These are phyloP conservation scores for Globisporangium barbulae DNA, from an alignment of 352 stramenopile genomes.

Conservation along the genomic window DNA sequence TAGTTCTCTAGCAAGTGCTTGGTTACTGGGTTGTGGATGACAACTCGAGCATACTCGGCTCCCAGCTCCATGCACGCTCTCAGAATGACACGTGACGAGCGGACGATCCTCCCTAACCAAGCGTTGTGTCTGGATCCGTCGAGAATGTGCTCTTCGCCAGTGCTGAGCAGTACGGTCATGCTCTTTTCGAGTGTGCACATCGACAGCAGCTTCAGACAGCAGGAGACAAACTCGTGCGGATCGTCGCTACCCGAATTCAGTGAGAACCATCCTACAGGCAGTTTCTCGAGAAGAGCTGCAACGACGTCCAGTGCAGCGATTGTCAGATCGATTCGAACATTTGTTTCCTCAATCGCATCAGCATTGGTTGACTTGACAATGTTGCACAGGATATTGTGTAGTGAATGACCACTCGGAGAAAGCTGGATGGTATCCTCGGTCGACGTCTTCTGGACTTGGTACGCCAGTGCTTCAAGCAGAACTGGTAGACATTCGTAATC, in stretches of 20 bases:
- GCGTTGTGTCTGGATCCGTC: not conserved
- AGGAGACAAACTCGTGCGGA: not conserved
- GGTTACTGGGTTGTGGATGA: slow-evolving; percentile 22
- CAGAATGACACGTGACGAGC: slow-evolving; percentile 23
- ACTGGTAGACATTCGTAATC: slow-evolving; percentile 19
- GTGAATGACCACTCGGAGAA: slow-evolving; percentile 14
- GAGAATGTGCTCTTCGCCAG: not conserved
- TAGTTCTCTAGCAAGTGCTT: slow-evolving; percentile 11
- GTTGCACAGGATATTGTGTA: slow-evolving; percentile 6
- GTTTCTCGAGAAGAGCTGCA: not conserved
- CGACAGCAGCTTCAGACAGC: slow-evolving; percentile 1
- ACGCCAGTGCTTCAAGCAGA: slow-evolving; percentile 24
- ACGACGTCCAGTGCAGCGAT: not conserved
- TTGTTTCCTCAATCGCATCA: not conserved
- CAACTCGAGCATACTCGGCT: slow-evolving; percentile 18
- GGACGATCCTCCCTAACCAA: slow-evolving; percentile 13
- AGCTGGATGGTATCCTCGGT: slow-evolving; percentile 19
- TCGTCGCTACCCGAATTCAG: not conserved
- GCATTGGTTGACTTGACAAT: not conserved
- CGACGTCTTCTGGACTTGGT: slow-evolving; percentile 19
- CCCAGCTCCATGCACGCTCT: slow-evolving; percentile 19
- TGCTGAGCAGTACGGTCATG: not conserved
- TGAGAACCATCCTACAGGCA: not conserved
- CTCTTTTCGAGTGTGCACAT: not conserved
- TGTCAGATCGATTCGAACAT: not conserved